Evolutionary conservation across 2,329 filamentous ascomycete genomes (phyloP).

Genomic region (Monilinia vaccinii-corymbosi): DNA sequence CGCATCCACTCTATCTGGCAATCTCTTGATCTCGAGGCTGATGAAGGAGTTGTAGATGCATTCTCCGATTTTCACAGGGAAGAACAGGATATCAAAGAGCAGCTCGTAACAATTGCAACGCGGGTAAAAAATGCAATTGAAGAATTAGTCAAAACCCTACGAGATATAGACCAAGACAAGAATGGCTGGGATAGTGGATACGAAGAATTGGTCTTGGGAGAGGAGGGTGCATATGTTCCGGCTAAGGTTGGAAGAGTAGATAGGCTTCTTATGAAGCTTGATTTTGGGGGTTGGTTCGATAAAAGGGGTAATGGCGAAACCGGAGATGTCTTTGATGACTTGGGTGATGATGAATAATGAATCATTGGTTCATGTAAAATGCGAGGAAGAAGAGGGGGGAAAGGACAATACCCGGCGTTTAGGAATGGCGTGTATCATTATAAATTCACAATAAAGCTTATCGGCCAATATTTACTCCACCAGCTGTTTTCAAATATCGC

Average conservation of each 20-base stretch:
- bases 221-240: constrained; percentile 53
- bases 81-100: constrained; percentile 56
- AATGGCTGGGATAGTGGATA: constrained; percentile 30
- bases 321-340: constrained; percentile 18
- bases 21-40: constrained; percentile 69
- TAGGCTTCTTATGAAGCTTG: constrained; percentile 82
- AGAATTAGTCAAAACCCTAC: constrained; percentile 44
- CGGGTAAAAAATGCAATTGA: constrained; percentile 60
- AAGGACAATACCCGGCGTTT: constrained; percentile 1
- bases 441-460: not conserved
- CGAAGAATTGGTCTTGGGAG: constrained; percentile 29
- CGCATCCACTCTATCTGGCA: constrained; percentile 70
- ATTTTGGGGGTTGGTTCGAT: constrained; percentile 37
- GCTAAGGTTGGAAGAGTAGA: constrained; percentile 72
- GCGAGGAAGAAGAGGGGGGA: not conserved
- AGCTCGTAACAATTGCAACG: constrained; percentile 54
- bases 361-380: not conserved
- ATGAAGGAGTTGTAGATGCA: constrained; percentile 72
- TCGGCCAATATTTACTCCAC: not conserved
- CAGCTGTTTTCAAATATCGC: not conserved
- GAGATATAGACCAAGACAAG: constrained; percentile 42
- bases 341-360: constrained; percentile 15
- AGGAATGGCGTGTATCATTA: not conserved
- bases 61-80: constrained; percentile 64
- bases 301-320: constrained; percentile 15